These are phyloP conservation scores for Boletus fagicola DNA, from an alignment of 768 basidiomycete species.

Conservation along the genomic window DNA sequence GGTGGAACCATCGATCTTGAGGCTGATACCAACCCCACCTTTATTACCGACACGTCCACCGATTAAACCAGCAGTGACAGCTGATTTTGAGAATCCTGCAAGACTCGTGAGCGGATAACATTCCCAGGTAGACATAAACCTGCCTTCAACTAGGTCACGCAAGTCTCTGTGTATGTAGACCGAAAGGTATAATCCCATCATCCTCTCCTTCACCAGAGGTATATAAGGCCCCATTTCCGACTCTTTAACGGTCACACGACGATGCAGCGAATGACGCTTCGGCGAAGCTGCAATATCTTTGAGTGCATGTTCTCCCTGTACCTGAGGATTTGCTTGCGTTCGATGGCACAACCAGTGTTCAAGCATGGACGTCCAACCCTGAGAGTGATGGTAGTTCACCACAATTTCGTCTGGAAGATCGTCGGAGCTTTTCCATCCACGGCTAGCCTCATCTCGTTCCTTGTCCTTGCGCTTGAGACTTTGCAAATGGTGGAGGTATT, in stretches of 20 bases:
- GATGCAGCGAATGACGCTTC: slow-evolving; percentile 44
- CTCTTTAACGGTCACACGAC: slow-evolving; percentile 43
- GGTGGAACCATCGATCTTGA: slow-evolving; percentile 79
- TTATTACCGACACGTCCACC: slow-evolving; percentile 93
- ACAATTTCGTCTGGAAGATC: slow-evolving; percentile 35
- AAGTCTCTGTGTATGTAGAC: slow-evolving; percentile 74
- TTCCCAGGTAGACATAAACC: slow-evolving; percentile 2
- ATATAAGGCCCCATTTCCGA: slow-evolving; percentile 72
- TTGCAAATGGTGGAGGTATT: slow-evolving; percentile 25
- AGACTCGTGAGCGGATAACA: not conserved
- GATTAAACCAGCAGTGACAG: slow-evolving; percentile 86
- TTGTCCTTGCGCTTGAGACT: slow-evolving; percentile 38
- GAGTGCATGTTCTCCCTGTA: slow-evolving; percentile 16
- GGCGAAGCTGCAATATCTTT: slow-evolving; percentile 40
- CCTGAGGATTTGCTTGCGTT: slow-evolving; percentile 26
- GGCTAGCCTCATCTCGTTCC: slow-evolving; percentile 35
- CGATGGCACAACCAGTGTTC: slow-evolving; percentile 67
- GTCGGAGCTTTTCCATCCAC: slow-evolving; percentile 37
- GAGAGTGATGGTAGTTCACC: slow-evolving; percentile 30
- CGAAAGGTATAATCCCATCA: slow-evolving; percentile 86
- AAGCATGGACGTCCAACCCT: slow-evolving; percentile 73
- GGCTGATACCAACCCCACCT: slow-evolving; percentile 85
- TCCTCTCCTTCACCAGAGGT: slow-evolving; percentile 80
- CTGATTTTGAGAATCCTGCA: slow-evolving; percentile 70
- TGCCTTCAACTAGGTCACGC: slow-evolving; percentile 61